These are phyloP conservation scores for Mikania micrantha DNA, from an alignment of 129 eudicot species.

Conservation along the genomic window DNA sequence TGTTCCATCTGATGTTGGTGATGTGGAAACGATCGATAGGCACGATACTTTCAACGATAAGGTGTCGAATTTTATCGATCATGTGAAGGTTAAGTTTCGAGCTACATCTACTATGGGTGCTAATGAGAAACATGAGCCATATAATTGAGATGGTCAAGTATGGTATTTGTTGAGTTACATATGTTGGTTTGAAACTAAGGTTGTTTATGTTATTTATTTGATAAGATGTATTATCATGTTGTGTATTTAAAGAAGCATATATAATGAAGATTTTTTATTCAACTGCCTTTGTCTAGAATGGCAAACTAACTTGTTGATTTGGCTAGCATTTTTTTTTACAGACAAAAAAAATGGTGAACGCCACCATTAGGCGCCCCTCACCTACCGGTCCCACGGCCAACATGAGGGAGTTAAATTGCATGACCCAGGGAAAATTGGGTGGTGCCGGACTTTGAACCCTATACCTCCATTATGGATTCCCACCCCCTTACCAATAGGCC, in stretches of 20 bases:
- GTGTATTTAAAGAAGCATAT: neutral
- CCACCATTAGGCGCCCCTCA: too few species aligned
- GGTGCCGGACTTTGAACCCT: too few species aligned
- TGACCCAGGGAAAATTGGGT: too few species aligned
- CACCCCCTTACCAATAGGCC: too few species aligned
- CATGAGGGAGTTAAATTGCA: too few species aligned
- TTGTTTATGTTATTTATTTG: constrained; percentile 6
- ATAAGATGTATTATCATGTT: neutral
- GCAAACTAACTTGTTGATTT: too few species aligned
- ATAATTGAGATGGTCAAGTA: constrained; percentile 11
- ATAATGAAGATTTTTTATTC: neutral
- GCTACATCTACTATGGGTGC: constrained; percentile 32
- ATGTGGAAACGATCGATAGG: constrained; percentile 3
- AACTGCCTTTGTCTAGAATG: too few species aligned
- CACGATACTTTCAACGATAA: constrained; percentile 62
- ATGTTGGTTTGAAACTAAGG: neutral
- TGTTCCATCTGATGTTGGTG: constrained; percentile 27
- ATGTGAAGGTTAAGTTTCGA: constrained; percentile 43
- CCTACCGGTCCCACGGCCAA: too few species aligned
- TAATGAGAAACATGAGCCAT: constrained; percentile 6
- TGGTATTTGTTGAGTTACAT: too few species aligned
- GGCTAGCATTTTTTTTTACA: too few species aligned
- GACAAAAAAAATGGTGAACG: too few species aligned
- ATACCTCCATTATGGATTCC: too few species aligned
- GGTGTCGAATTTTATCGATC: constrained; percentile 41